Conservation (phyloP, 1,139 yeast genomes). For the Scheffersomyces illinoinensis region DNA sequence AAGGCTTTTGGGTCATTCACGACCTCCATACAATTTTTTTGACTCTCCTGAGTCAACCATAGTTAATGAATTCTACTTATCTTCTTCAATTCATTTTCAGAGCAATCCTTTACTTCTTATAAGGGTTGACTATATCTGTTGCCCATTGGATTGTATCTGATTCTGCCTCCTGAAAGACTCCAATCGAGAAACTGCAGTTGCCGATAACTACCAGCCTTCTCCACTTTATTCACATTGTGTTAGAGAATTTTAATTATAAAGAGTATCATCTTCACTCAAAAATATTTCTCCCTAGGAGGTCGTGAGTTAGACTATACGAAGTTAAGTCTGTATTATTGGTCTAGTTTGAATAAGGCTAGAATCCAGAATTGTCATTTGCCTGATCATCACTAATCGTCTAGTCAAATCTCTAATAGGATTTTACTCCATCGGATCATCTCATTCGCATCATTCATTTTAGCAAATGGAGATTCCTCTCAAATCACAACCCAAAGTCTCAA, state of each 20-base stretch:
- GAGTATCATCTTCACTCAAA: not conserved
- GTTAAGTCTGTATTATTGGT: not conserved
- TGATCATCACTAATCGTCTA: not conserved
- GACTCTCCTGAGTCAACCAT: not conserved
- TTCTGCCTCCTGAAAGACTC: not conserved
- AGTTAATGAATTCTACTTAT: not conserved
- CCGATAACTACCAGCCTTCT: not conserved
- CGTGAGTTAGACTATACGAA: not conserved
- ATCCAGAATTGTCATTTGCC: not conserved
- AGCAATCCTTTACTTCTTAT: not conserved
- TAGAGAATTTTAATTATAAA: not conserved
- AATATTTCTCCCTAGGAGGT: not conserved
- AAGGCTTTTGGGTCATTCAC: not conserved
- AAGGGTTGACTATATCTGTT: not conserved
- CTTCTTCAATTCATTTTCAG: not conserved
- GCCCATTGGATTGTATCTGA: not conserved
- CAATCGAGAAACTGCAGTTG: not conserved
- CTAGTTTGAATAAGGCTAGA: not conserved
- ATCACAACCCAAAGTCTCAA: slow-evolving; percentile 44
- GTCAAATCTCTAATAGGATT: not conserved
- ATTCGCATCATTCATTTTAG: not conserved
- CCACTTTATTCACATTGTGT: not conserved
- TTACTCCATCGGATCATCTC: not conserved
- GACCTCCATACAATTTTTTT: not conserved
- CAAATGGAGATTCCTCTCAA: slow-evolving; percentile 46